A percentile compares a stretch with the other conserved stretches of the same genome.
These are phyloP conservation scores for Paraconiothyrium sp. DNA, from an alignment of 2,329 filamentous ascomycete genomes.

Conservation along the genomic window DNA sequence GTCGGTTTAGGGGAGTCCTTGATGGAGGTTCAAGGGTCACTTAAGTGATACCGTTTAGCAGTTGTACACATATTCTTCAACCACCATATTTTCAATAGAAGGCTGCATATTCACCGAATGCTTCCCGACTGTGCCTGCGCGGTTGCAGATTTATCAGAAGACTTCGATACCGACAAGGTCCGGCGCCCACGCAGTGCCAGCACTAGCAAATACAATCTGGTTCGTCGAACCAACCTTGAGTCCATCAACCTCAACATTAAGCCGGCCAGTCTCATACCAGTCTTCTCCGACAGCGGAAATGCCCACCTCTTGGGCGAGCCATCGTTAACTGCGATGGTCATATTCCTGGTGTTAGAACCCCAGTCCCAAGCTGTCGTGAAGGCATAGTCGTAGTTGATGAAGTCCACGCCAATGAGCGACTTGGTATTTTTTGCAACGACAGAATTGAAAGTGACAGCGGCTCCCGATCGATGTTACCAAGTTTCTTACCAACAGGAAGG, in stretches of 20 bases:
- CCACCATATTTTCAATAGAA: neutral
- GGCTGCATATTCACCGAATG: too few relatives aligned
- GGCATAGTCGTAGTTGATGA: conserved; percentile 52
- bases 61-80: neutral
- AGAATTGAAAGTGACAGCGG: conserved; percentile 39
- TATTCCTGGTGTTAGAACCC: conserved; percentile 48
- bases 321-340: conserved; percentile 52
- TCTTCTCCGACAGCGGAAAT: conserved; percentile 53
- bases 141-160: conserved; percentile 12
- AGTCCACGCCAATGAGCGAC: conserved; percentile 48
- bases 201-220: conserved; percentile 31
- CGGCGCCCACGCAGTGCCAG: conserved; percentile 30
- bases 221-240: conserved; percentile 36
- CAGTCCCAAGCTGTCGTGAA: conserved; percentile 47
- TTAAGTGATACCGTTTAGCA: neutral
- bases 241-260: conserved; percentile 39
- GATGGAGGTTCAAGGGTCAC: neutral
- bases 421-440: conserved; percentile 37
- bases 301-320: conserved; percentile 45
- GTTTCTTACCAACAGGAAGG: conserved; percentile 45
- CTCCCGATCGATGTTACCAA: conserved; percentile 40
- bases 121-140: too few relatives aligned
- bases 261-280: conserved; percentile 45
- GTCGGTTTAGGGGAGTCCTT: too few relatives aligned
- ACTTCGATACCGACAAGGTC: conserved; percentile 45